Evolutionary conservation across 2,329 filamentous ascomycete genomes (phyloP).

Genomic region (Botryotinia narcissicola): DNA sequence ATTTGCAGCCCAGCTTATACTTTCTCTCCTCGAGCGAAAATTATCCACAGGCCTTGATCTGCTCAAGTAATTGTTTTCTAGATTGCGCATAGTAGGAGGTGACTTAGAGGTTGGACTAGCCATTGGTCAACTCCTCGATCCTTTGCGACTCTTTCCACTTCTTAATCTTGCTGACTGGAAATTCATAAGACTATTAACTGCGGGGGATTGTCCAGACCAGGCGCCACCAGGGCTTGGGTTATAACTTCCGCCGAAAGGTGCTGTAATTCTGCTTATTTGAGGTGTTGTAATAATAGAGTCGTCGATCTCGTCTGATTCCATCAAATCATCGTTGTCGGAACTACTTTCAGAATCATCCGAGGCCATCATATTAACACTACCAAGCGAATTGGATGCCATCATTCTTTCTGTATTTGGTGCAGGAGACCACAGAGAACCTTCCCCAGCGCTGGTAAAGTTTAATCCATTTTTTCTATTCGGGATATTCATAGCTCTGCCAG

Average conservation of each 20-base stretch:
- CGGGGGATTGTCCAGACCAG: constrained; percentile 68
- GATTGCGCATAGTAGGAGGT: constrained; percentile 57
- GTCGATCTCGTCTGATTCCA: constrained; percentile 71
- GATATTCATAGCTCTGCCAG: constrained; percentile 66
- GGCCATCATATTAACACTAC: constrained; percentile 58
- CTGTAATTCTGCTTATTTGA: constrained; percentile 62
- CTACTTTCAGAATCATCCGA: constrained; percentile 75
- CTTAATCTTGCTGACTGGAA: constrained; percentile 64
- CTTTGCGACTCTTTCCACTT: constrained; percentile 61
- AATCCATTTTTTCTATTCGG: constrained; percentile 49
- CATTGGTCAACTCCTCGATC: constrained; percentile 67
- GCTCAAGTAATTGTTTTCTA: constrained; percentile 51
- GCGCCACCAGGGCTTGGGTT: constrained; percentile 54
- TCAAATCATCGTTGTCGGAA: constrained; percentile 66
- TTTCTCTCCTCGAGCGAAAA: constrained; percentile 69
- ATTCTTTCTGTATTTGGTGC: constrained; percentile 68
- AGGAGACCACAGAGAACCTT: constrained; percentile 70
- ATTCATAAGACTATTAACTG: constrained; percentile 74
- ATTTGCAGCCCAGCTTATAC: constrained; percentile 85
- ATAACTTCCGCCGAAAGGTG: constrained; percentile 43
- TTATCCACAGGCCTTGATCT: constrained; percentile 47
- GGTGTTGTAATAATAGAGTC: constrained; percentile 83
- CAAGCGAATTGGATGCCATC: constrained; percentile 69
- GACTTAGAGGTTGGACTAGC: constrained; percentile 71
- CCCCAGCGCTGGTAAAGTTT: constrained; percentile 51